These are phyloP conservation scores for Gaertneriomyces sp. DNA, from an alignment of 192 early-diverging fungal genomes.

Conservation along the genomic window DNA sequence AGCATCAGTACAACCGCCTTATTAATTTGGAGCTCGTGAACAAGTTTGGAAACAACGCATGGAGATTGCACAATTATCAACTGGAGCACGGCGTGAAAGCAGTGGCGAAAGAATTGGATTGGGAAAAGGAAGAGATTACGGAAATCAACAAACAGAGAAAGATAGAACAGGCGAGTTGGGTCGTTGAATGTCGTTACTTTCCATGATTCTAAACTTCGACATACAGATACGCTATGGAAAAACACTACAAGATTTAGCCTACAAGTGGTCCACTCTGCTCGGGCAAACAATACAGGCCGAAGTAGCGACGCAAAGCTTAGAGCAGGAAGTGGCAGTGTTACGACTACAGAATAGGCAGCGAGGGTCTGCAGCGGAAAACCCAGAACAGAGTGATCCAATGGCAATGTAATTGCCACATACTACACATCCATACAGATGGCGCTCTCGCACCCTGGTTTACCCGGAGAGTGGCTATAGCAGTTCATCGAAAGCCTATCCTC, in stretches of 20 bases:
- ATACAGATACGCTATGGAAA: constrained; percentile 23
- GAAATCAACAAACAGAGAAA: constrained; percentile 50
- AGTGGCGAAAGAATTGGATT: constrained; percentile 30
- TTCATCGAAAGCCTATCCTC: too few species aligned
- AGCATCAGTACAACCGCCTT: constrained; percentile 41
- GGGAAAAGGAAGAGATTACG: constrained; percentile 14
- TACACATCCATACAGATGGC: too few species aligned
- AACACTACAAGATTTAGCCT: constrained; percentile 23
- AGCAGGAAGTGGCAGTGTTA: constrained; percentile 26
- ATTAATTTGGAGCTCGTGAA: constrained; percentile 48
- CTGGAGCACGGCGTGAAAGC: constrained; percentile 28
- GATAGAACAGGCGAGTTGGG: constrained; percentile 37
- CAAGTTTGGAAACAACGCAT: constrained; percentile 45
- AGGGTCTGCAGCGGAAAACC: too few species aligned
- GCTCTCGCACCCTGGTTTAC: too few species aligned
- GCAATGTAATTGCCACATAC: too few species aligned
- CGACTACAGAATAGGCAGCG: too few species aligned
- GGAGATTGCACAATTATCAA: constrained; percentile 44
- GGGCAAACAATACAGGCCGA: constrained; percentile 28
- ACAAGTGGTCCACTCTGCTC: constrained; percentile 31
- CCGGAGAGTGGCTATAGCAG: too few species aligned
- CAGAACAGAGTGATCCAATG: too few species aligned
- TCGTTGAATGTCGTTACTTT: background rate
- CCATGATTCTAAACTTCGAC: background rate
- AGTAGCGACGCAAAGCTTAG: constrained; percentile 31